Percentiles rank a stretch among this genome's conserved stretches.
Conservation (phyloP, 371 early-diverging fungal genomes). For the Lichtheimia hyalospora region DNA sequence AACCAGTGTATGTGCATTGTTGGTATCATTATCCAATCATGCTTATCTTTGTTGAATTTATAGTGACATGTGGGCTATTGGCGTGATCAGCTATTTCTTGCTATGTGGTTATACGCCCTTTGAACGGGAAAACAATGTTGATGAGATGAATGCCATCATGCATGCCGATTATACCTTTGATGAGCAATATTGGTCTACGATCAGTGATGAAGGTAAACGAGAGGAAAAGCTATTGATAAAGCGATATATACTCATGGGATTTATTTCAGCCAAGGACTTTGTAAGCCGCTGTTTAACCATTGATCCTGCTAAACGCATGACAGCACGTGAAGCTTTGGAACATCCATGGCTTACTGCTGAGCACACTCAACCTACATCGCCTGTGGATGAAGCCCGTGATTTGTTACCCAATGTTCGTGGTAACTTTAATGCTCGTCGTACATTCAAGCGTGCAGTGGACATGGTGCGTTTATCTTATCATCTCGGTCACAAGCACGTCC, state of each 20-base stretch:
- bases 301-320: constrained; percentile 73
- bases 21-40: constrained; percentile 10
- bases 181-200: constrained; percentile 77
- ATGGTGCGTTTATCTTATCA: constrained; percentile 53
- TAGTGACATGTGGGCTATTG: constrained; percentile 91
- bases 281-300: constrained; percentile 73
- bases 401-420: constrained; percentile 76
- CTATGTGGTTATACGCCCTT: constrained; percentile 91
- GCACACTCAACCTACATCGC: constrained; percentile 28
- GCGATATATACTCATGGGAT: neutral
- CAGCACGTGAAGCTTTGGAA: constrained; percentile 71
- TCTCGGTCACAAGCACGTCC: constrained; percentile 38
- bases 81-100: constrained; percentile 90
- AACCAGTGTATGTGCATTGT: constrained; percentile 53
- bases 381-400: constrained; percentile 38
- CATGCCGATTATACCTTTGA: constrained; percentile 75
- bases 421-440: constrained; percentile 82
- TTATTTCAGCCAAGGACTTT: constrained; percentile 79
- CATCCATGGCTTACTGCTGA: constrained; percentile 70
- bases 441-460: constrained; percentile 72
- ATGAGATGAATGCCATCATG: constrained; percentile 73
- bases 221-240: neutral
- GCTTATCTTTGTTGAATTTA: constrained; percentile 37
- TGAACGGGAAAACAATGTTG: constrained; percentile 65
- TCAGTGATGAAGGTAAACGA: constrained; percentile 34